phyloP scores from a whole-genome alignment of 257 asterid species.

The Schizonepeta tenuifolia region DNA sequence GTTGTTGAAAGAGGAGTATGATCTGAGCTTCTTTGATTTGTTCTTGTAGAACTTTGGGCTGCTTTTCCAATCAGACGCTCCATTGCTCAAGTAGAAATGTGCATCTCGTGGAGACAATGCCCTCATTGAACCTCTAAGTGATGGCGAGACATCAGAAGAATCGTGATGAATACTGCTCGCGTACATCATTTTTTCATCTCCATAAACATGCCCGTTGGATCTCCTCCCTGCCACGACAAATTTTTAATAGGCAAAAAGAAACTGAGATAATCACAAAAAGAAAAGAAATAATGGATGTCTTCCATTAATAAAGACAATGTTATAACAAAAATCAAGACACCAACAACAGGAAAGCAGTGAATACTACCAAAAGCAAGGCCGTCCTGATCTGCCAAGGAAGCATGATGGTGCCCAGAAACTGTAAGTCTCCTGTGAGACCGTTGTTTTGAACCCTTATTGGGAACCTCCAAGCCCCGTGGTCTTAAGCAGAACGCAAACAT shows the following conservation, averaged over 20 bases:
- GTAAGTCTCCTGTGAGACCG: slow-evolving; percentile 81
- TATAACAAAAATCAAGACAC: background rate
- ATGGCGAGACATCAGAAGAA: slow-evolving; percentile 69
- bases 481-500: slow-evolving; percentile 91
- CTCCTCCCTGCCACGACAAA: slow-evolving; percentile 66
- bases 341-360: slow-evolving; percentile 23
- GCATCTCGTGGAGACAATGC: slow-evolving; percentile 62
- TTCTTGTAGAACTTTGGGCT: slow-evolving; percentile 53
- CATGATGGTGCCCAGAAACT: slow-evolving; percentile 65
- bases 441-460: slow-evolving; percentile 85
- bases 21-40: slow-evolving; percentile 60
- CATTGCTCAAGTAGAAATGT: slow-evolving; percentile 50
- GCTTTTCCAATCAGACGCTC: slow-evolving; percentile 66
- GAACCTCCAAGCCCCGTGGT: slow-evolving; percentile 93
- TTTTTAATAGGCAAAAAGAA: slow-evolving; percentile 21
- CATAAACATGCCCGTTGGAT: slow-evolving; percentile 54
- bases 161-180: slow-evolving; percentile 48
- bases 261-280: background rate
- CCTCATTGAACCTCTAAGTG: slow-evolving; percentile 58
- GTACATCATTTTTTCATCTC: slow-evolving; percentile 58
- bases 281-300: background rate
- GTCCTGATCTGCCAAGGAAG: slow-evolving; percentile 64
- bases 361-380: slow-evolving; percentile 59
- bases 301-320: background rate
- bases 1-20: slow-evolving; percentile 46